Conservation (phyloP, 192 early-diverging fungal species). For the Coemansia sp. region DNA sequence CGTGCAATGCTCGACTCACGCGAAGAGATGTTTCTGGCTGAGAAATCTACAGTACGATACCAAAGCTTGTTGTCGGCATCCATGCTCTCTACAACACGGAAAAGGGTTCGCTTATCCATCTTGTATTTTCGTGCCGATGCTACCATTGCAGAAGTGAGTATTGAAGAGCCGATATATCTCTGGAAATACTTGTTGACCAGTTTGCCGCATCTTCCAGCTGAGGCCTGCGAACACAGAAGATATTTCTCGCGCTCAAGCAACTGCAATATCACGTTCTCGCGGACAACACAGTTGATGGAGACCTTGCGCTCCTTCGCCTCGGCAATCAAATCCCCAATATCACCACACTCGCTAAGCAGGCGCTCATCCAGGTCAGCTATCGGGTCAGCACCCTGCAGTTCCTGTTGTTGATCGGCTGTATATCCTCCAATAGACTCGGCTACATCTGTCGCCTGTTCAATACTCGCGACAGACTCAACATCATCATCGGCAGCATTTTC, state of each 20-base stretch:
- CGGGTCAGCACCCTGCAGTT: background rate
- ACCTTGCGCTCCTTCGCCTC: slow-evolving; percentile 16
- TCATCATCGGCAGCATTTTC: background rate
- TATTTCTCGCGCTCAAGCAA: slow-evolving; percentile 26
- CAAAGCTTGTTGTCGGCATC: slow-evolving; percentile 11
- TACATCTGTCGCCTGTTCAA: background rate
- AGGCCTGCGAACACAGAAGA: background rate
- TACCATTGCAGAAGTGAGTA: slow-evolving; percentile 8
- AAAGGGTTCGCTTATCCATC: slow-evolving; percentile 38
- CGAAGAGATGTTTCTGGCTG: background rate
- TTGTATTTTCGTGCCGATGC: slow-evolving; percentile 2
- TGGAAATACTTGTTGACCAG: slow-evolving; percentile 7
- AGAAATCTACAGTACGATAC: background rate
- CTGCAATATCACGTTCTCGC: slow-evolving; percentile 26
- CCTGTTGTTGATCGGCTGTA: background rate
- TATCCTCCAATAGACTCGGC: background rate
- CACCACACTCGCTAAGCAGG: background rate
- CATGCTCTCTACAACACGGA: slow-evolving; percentile 18
- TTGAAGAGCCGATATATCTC: slow-evolving; percentile 1
- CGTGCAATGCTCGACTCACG: background rate
- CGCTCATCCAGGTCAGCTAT: background rate
- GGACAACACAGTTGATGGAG: slow-evolving; percentile 16
- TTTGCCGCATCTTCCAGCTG: slow-evolving; percentile 3
- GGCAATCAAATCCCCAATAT: slow-evolving; percentile 13
- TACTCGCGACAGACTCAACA: background rate